A percentile compares a stretch with the other conserved stretches of the same genome.
Conservation (phyloP, 2,329 filamentous ascomycete genomes). For the Fusarium keratoplasticum region DNA sequence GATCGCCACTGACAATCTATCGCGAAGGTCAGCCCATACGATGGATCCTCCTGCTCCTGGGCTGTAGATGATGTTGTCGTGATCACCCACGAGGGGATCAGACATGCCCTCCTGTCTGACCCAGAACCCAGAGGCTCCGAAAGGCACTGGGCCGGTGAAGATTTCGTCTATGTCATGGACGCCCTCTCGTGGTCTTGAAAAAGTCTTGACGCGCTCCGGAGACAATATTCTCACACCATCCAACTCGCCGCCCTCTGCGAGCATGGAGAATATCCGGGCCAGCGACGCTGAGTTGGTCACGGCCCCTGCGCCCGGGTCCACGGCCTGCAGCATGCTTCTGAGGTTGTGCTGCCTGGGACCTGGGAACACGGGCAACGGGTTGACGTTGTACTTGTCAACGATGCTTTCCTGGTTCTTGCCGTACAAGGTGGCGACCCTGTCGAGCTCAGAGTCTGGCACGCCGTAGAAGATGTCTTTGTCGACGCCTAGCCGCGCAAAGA, state of each 20-base stretch:
- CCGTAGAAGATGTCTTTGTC: conserved; percentile 1
- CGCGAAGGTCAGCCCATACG: conserved; percentile 5
- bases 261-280: conserved; percentile 12
- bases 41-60: conserved; percentile 9
- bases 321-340: conserved; percentile 5
- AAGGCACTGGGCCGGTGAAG: conserved; percentile 4
- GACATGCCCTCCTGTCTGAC: conserved; percentile 5
- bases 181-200: neutral
- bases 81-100: neutral
- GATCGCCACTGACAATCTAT: conserved; percentile 2
- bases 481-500: conserved; percentile 10
- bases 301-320: conserved; percentile 13
- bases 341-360: conserved; percentile 9
- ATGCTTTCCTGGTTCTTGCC: neutral
- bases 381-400: conserved; percentile 6
- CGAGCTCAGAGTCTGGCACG: conserved; percentile 3
- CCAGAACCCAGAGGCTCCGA: neutral
- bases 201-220: neutral
- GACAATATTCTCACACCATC: neutral
- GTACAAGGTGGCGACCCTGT: conserved; percentile 13
- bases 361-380: conserved; percentile 1
- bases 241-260: conserved; percentile 15
- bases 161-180: neutral
- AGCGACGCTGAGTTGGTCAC: neutral
- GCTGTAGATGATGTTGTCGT: conserved; percentile 7